Evolutionary conservation across 2,329 filamentous ascomycete species (phyloP), one percentile per base, ranked within the genome.

Genomic region (Phialocephala subalpina): DNA sequence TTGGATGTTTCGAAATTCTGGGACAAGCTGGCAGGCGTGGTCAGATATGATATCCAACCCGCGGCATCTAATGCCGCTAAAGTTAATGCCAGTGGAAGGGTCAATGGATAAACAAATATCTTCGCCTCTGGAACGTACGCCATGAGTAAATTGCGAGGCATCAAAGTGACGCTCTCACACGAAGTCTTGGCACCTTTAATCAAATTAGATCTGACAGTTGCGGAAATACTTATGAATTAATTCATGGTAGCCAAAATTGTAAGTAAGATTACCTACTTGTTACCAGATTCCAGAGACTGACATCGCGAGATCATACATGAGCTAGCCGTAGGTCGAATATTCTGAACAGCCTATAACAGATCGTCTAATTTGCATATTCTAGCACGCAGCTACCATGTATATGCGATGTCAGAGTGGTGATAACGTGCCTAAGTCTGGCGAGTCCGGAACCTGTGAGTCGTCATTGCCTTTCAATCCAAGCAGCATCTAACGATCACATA

Each of bases 171-270:
- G 27, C 49, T 53, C 5, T 14, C 49, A 12, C 12, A 2, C 1
- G 49, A 53, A 16, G 16, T 16, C 1, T 9, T 53, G 3, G 25
- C 22, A 33, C 49, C 49, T 7, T 33, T 53, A 12, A 22, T 33
- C 25, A 29, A 53, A 16, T 18, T 22, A 3, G 18, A 33, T 4
- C 12, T 53, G 49, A 16, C 22, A 8, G 14, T 33, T 5, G 25
- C 49, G 3, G 49, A 53, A 33, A 33, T 18, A 9, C 49, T 53
- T 27, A 53, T 53, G 49, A 22, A 53, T 12, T 25, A 53, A 33
- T 53, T 53, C 27, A 6, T 53, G 11, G 27, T 53, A 18, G 49
- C 25, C 14, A 53, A 53, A n/a, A 22, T 53, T 33, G 49, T 53
- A 53, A 1, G 49, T 12, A 27, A 14, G 49, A 18, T 11, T 29